Base-by-base conservation (phyloP, 2,329 filamentous ascomycete species). In the Sclerotinia trifoliorum region DNA sequence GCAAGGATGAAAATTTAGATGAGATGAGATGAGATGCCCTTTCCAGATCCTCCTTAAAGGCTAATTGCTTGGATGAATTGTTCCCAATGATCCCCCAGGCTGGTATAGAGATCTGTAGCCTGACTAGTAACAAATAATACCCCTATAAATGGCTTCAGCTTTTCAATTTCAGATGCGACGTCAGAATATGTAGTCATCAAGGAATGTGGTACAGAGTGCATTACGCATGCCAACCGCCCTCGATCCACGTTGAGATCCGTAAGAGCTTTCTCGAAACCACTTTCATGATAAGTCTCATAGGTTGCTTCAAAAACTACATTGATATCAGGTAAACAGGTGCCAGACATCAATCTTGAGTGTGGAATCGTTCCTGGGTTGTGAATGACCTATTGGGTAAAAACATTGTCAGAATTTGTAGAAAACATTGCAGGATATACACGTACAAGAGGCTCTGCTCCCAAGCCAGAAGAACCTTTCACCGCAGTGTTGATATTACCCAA, bases 281-380 rank as follows among this genome's bases (percentile, higher is more conserved):
- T 24, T 17, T 67, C 58, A 17, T 46, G 13, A 54, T 67, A 69
- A 5, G 58, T 69, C 21, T 48, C 42, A 24, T 62, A 35, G n/a
- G 57, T 58, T 54, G 65, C 65, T 54, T 69, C 68, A 11, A 67
- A 66, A 17, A 70, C 66, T 11, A 70, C 70, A 46, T 57, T 68
- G 26, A 71, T 61, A 42, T 71, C 70, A 2, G 70, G 70, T 15
- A 60, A 67, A 19, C 68, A 68, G 15, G 61, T 17, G 35, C 70
- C 70, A 46, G 32, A 39, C 32, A 46, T 67, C 24, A 67, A 24
- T 67, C 26, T 62, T 57, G 39, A 44, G 15, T 67, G 15, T 39
- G 70, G 70, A 19, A 71, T 60, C 2, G 70, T 71, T 19, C 70
- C 70, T 15, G 70, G 70, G 35, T 71, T 71, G 54, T 71, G 67